A percentile compares a stretch with the other conserved stretches of the same genome.
Evolutionary conservation across 371 early-diverging fungal genomes (phyloP).

Genomic region (Mortierella sp.): DNA sequence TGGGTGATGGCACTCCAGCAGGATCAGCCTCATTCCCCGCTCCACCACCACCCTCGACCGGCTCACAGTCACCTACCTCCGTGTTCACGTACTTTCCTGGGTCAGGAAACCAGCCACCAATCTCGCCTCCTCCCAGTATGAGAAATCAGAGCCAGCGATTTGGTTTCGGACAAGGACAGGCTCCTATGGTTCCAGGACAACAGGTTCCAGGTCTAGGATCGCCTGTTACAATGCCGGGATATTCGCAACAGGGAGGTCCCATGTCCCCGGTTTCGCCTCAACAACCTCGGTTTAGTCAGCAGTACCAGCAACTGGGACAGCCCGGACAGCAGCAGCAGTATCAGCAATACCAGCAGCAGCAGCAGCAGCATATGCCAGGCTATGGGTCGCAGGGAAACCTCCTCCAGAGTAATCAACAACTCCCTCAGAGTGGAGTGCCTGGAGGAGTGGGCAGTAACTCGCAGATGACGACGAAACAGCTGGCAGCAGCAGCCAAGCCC

Average conservation of each 20-base stretch:
- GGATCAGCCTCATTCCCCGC: conserved; percentile 26
- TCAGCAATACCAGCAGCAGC: conserved; percentile 16
- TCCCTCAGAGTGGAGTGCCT: not conserved
- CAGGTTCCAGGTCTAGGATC: conserved; percentile 4
- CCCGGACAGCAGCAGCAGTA: conserved; percentile 10
- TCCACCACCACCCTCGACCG: conserved; percentile 30
- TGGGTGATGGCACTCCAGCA: not conserved
- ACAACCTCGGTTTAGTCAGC: conserved; percentile 20
- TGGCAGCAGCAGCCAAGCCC: conserved; percentile 38
- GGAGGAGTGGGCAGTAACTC: conserved; percentile 15
- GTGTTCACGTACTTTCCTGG: conserved; percentile 44
- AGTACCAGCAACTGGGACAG: conserved; percentile 13
- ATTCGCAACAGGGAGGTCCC: not conserved
- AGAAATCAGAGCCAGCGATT: conserved; percentile 9
- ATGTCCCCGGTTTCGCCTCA: conserved; percentile 23
- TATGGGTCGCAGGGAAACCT: not conserved
- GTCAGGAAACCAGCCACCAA: conserved; percentile 45
- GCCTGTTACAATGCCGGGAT: not conserved
- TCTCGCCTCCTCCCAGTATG: conserved; percentile 47
- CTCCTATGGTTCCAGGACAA: not conserved
- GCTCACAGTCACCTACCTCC: conserved; percentile 8
- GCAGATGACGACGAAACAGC: conserved; percentile 38
- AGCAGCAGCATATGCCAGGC: not conserved
- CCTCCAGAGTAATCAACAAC: conserved; percentile 8
- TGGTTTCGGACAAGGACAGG: conserved; percentile 15